Percentiles rank a stretch among this genome's conserved stretches.
Conservation (phyloP, 2,329 filamentous ascomycete genomes). For the Apiospora hydei region DNA sequence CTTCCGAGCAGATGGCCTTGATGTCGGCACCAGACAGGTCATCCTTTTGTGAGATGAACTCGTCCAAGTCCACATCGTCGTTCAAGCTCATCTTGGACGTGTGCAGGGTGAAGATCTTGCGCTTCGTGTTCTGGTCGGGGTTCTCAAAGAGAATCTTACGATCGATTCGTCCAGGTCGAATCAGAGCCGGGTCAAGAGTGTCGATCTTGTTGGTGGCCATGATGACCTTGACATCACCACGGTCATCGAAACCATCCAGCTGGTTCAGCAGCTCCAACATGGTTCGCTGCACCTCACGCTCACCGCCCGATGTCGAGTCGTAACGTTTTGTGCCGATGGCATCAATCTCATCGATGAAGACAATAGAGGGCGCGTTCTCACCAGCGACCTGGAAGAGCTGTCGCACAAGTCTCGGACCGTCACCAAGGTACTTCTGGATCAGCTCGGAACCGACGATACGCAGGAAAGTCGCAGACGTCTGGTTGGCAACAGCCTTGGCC, state of each 20-base stretch:
- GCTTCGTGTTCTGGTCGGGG: conserved; percentile 82
- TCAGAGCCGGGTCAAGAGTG: conserved; percentile 92
- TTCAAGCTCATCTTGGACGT: conserved; percentile 98
- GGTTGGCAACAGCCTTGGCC: conserved; percentile 97
- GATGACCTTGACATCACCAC: conserved; percentile 98
- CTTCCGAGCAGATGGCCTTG: conserved; percentile 98
- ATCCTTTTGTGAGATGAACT: conserved; percentile 98
- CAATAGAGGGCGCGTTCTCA: conserved; percentile 94
- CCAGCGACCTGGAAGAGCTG: conserved; percentile 94
- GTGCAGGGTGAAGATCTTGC: conserved; percentile 98
- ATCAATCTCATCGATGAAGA: conserved; percentile 99
- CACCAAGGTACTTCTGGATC: conserved; percentile 98
- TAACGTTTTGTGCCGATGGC: conserved; percentile 99
- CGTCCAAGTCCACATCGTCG: conserved; percentile 96
- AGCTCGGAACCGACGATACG: conserved; percentile 96
- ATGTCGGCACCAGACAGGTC: conserved; percentile 97
- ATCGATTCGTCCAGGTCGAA: conserved; percentile 96
- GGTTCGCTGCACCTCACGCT: conserved; percentile 96
- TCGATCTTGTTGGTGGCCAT: conserved; percentile 99
- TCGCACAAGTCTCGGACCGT: conserved; percentile 91
- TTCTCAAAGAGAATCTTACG: conserved; percentile 87
- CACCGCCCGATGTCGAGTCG: conserved; percentile 94
- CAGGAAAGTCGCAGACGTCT: conserved; percentile 97
- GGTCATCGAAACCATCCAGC: conserved; percentile 97
- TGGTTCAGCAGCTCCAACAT: conserved; percentile 99